These are phyloP conservation scores for Citrullus amarus DNA, from an alignment of 306 rosid genomes.

Conservation along the genomic window DNA sequence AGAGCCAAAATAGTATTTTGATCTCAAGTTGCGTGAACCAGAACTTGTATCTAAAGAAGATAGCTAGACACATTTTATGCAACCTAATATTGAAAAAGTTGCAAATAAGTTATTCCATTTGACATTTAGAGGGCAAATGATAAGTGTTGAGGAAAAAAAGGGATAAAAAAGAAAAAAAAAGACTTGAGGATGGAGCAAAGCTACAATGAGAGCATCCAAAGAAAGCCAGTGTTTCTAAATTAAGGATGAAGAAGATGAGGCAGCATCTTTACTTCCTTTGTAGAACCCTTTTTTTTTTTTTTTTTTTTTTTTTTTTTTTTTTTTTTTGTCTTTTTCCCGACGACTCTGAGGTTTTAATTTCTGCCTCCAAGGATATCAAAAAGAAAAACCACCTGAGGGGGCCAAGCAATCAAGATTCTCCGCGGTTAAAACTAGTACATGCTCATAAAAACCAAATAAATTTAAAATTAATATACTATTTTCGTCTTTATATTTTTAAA, in stretches of 20 bases:
- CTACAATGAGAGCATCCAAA: not conserved
- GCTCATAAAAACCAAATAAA: not conserved
- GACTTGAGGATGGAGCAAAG: not conserved
- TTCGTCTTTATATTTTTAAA: too few species aligned
- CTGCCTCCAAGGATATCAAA: not conserved
- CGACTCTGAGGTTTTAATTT: not conserved
- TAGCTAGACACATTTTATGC: not conserved
- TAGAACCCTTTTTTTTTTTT: not conserved
- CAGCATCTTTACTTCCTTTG: not conserved
- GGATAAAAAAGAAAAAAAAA: not conserved
- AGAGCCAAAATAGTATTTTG: too few species aligned
- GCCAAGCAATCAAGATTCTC: not conserved
- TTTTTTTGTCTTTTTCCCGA: not conserved
- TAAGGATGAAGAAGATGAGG: not conserved
- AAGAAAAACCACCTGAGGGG: not conserved
- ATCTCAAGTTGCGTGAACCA: too few species aligned
- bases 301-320: too few species aligned
- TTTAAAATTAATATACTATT: not conserved
- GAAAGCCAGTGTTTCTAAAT: not conserved
- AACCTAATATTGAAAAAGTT: not conserved
- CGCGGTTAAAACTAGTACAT: not conserved
- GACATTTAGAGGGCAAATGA: not conserved
- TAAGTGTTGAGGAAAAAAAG: not conserved
- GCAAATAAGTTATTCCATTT: not conserved
- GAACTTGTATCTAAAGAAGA: not conserved